Percentiles rank a stretch among this genome's conserved stretches.
Conservation (phyloP, 345 rosid species). For the Leavenworthia alabamica region DNA sequence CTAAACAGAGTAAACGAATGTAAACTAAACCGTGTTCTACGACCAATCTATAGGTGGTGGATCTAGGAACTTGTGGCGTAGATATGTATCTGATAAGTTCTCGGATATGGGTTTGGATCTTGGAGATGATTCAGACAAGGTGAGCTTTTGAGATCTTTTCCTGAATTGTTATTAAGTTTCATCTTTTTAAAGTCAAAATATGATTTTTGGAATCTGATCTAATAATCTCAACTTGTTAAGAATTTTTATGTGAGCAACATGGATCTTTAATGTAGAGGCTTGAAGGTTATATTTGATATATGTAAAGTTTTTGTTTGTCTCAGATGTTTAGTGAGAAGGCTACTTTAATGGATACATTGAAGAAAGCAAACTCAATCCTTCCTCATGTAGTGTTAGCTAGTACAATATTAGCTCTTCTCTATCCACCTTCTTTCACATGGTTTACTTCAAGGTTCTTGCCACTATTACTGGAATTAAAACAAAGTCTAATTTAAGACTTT, state of each 20-base stretch:
- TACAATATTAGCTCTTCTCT: conserved; percentile 77
- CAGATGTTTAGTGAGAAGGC: conserved; percentile 34
- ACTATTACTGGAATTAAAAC: background rate
- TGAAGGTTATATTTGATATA: background rate
- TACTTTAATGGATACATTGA: conserved; percentile 49
- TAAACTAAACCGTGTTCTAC: background rate
- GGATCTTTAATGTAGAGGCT: background rate
- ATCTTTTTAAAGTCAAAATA: background rate
- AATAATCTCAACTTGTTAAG: background rate
- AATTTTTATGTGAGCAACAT: background rate
- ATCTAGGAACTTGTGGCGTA: conserved; percentile 36
- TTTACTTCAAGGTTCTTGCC: conserved; percentile 67
- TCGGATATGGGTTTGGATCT: conserved; percentile 35
- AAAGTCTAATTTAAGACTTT: background rate
- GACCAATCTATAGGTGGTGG: conserved; percentile 19
- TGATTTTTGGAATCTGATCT: background rate
- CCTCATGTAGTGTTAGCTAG: conserved; percentile 88
- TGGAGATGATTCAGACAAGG: conserved; percentile 36
- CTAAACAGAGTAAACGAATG: background rate
- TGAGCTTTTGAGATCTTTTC: background rate
- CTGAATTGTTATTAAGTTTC: background rate
- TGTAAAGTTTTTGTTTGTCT: background rate
- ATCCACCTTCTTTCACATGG: conserved; percentile 95
- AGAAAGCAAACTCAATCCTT: conserved; percentile 67
- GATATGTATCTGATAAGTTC: conserved; percentile 36